Conservation (phyloP, 208 protist genomes). For the Leishmania gerbilli region DNA sequence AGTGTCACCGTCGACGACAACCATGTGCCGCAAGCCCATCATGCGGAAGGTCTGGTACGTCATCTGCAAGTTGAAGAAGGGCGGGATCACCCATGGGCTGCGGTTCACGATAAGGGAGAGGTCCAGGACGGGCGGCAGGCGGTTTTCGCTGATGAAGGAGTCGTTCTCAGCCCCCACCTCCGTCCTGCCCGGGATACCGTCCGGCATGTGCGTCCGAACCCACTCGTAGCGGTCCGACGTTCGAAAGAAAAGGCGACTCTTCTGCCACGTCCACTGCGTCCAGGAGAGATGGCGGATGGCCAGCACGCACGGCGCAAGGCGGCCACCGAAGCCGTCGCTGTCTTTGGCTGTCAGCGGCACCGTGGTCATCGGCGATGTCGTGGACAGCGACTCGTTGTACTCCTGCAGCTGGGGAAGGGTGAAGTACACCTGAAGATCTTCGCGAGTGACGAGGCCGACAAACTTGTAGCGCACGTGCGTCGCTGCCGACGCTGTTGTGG, state of each 20-base stretch:
- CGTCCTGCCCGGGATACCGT: neutral
- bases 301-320: constrained; percentile 43
- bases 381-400: constrained; percentile 5
- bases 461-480: constrained; percentile 61
- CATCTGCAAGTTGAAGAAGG: constrained; percentile 87
- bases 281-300: constrained; percentile 73
- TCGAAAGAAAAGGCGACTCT: constrained; percentile 66
- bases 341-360: constrained; percentile 29
- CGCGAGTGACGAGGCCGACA: constrained; percentile 85
- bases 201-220: constrained; percentile 36
- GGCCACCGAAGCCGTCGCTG: constrained; percentile 53
- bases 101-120: constrained; percentile 88
- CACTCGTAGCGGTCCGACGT: constrained; percentile 44
- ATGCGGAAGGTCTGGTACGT: constrained; percentile 89
- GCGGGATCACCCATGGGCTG: constrained; percentile 87
- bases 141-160: constrained; percentile 22
- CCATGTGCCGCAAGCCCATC: constrained; percentile 94
- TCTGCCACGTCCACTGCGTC: constrained; percentile 73
- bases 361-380: neutral
- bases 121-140: constrained; percentile 65
- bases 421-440: constrained; percentile 85
- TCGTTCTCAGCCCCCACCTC: constrained; percentile 11
- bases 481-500: neutral
- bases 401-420: constrained; percentile 54
- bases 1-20: constrained; percentile 84